Conservation (phyloP, 1,284 basidiomycete genomes). For the Ganoderma sp. region DNA sequence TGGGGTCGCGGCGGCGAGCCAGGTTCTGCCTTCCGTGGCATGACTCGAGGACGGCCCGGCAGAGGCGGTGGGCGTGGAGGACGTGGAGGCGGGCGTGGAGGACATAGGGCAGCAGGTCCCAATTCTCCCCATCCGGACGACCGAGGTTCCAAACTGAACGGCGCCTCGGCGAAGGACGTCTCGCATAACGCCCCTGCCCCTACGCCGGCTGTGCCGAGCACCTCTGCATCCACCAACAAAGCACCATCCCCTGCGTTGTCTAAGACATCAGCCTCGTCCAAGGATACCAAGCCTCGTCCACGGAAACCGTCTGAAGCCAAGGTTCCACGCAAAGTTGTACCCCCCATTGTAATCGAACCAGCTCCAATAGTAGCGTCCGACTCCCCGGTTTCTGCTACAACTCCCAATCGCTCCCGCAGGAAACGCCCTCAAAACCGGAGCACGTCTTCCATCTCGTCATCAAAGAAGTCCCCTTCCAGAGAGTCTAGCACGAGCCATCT, state of each 20-base stretch:
- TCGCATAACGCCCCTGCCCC: slow-evolving; percentile 11
- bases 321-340: slow-evolving; percentile 31
- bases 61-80: slow-evolving; percentile 46
- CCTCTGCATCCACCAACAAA: slow-evolving; percentile 43
- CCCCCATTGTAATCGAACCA: slow-evolving; percentile 33
- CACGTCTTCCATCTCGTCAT: slow-evolving; percentile 31
- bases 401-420: slow-evolving; percentile 37
- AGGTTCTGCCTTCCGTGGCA: slow-evolving; percentile 54
- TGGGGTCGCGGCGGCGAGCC: slow-evolving; percentile 56
- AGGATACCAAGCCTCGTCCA: slow-evolving; percentile 30
- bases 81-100: slow-evolving; percentile 42
- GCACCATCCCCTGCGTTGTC: slow-evolving; percentile 30
- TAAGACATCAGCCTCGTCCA: slow-evolving; percentile 26
- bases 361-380: slow-evolving; percentile 25
- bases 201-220: slow-evolving; percentile 36
- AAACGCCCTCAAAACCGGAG: slow-evolving; percentile 36
- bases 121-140: slow-evolving; percentile 28
- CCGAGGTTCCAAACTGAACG: slow-evolving; percentile 26
- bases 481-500: slow-evolving; percentile 32
- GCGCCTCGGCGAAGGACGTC: slow-evolving; percentile 28
- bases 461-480: slow-evolving; percentile 36
- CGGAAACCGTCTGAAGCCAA: slow-evolving; percentile 38
- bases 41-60: slow-evolving; percentile 37
- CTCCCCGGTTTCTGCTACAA: slow-evolving; percentile 31
- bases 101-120: slow-evolving; percentile 32